A percentile compares a stretch with the other conserved stretches of the same genome.
phyloP scores from a whole-genome alignment of 176 grass and related monocot species.

The Bolboschoenus planiculmis region DNA sequence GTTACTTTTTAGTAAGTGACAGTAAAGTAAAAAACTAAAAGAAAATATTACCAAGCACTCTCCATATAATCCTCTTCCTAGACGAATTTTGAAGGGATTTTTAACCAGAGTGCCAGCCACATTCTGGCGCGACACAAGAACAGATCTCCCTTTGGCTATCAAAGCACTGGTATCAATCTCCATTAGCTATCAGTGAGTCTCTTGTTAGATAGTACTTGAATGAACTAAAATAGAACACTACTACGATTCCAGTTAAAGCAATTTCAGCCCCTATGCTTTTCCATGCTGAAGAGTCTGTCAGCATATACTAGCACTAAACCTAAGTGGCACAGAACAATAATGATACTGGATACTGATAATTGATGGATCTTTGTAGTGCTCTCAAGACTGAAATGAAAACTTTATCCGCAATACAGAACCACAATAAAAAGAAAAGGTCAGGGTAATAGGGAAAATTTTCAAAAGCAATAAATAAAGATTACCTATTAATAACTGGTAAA shows the following conservation, averaged over 20 bases:
- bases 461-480: not conserved
- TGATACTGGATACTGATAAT: not conserved
- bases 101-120: constrained; percentile 45
- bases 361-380: not conserved
- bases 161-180: constrained; percentile 56
- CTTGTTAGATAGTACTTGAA: not conserved
- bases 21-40: not conserved
- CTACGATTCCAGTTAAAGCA: not conserved
- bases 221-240: not conserved
- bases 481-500: not conserved
- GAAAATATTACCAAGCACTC: constrained; percentile 62
- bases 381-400: not conserved
- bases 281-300: not conserved
- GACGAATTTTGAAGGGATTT: constrained; percentile 58
- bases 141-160: constrained; percentile 42
- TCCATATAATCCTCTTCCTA: constrained; percentile 74
- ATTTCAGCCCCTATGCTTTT: not conserved
- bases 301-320: not conserved
- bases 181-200: constrained; percentile 43
- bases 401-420: not conserved
- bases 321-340: not conserved
- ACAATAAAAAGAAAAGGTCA: not conserved
- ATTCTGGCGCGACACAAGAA: constrained; percentile 30
- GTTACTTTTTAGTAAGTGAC: not conserved
- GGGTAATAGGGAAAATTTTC: not conserved